Evolutionary conservation across 2,329 filamentous ascomycete species (phyloP).

Genomic region (Trichoderma semiorbis): DNA sequence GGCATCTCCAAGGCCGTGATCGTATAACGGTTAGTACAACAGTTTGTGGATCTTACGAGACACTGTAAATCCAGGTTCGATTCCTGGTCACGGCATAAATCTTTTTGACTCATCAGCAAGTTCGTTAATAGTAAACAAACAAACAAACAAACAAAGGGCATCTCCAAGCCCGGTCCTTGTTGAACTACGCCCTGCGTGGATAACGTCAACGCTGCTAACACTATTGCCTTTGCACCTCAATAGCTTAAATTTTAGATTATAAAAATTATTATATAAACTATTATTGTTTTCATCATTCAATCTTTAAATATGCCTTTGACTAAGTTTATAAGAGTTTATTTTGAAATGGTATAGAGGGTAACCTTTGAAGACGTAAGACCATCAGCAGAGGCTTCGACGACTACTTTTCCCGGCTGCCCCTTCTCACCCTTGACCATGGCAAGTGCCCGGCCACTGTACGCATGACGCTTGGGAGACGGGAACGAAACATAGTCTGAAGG

Average conservation of each 20-base stretch:
- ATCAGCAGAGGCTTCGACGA: no score
- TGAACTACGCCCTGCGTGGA: not conserved
- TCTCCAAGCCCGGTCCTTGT: not conserved
- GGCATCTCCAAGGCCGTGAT: conserved; percentile 21
- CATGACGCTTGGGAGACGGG: not conserved
- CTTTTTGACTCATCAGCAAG: not conserved
- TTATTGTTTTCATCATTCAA: no score
- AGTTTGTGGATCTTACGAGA: conserved; percentile 29
- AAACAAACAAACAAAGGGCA: no score
- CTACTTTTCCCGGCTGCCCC: no score
- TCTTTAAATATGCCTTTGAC: no score
- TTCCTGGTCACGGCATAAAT: conserved; percentile 23
- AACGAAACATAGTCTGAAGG: not conserved
- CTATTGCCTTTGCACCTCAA: no score
- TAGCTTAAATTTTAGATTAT: no score
- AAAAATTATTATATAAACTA: no score
- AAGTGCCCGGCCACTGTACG: not conserved
- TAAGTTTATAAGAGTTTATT: no score
- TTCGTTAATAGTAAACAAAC: no score
- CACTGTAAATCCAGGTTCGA: conserved; percentile 33
- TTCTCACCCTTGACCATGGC: not conserved
- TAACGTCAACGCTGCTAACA: not conserved
- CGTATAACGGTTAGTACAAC: conserved; percentile 32
- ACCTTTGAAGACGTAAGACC: no score
- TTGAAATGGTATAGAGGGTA: no score